Evolutionary conservation across 2,329 filamentous ascomycete species (phyloP).

Genomic region (Dactylella cylindrospora): DNA sequence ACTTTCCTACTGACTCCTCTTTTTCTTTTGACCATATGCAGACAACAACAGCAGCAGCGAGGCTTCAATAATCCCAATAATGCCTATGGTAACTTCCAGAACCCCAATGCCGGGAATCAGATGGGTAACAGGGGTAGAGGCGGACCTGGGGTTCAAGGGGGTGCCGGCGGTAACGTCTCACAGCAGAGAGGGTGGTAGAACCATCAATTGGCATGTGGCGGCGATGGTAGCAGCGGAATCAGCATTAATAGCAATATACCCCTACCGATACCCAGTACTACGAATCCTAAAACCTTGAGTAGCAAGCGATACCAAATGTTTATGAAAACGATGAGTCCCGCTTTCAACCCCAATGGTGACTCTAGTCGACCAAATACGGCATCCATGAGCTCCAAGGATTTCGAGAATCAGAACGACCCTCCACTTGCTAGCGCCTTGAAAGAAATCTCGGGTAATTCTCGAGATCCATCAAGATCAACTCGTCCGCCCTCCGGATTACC

Average conservation of each 20-base stretch:
- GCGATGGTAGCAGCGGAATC: constrained; percentile 24
- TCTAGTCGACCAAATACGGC: too few relatives aligned
- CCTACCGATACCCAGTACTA: constrained; percentile 13
- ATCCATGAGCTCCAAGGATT: too few relatives aligned
- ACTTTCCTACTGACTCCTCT: too few relatives aligned
- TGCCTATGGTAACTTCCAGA: constrained; percentile 41
- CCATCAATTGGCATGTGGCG: constrained; percentile 34
- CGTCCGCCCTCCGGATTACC: constrained; percentile 23
- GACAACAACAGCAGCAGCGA: constrained; percentile 29
- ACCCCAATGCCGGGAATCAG: constrained; percentile 28
- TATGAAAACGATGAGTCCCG: too few relatives aligned
- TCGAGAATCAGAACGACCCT: constrained; percentile 6
- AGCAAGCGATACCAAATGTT: too few relatives aligned
- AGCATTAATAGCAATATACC: constrained; percentile 13
- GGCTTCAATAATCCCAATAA: constrained; percentile 33
- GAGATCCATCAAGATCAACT: too few relatives aligned
- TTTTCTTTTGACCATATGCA: constrained; percentile 23
- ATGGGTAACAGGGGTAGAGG: constrained; percentile 40
- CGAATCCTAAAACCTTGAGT: constrained; percentile 18
- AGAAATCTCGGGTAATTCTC: constrained; percentile 16
- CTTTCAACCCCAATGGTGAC: too few relatives aligned
- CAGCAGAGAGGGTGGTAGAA: constrained; percentile 44
- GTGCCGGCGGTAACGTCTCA: constrained; percentile 38
- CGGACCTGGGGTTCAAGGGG: constrained; percentile 34
- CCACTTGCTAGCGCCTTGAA: constrained; percentile 8